Percentiles rank a stretch among this genome's conserved stretches.
Evolutionary conservation across 23 red algal species (phyloP).

Genomic region (Gracilariopsis chorda): DNA sequence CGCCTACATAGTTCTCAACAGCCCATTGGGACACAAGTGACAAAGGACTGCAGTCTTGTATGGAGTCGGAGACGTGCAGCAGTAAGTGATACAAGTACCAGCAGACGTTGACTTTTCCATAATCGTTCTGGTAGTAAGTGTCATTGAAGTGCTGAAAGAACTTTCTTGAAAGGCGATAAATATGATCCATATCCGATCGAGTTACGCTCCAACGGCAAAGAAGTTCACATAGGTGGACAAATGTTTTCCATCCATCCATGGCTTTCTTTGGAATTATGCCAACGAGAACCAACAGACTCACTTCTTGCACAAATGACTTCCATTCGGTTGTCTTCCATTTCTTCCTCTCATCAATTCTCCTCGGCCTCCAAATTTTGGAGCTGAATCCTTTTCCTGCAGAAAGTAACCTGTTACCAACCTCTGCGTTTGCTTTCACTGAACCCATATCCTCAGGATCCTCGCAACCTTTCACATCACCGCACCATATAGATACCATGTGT

Average conservation of each 20-base stretch:
- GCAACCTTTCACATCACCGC: background rate
- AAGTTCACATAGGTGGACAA: background rate
- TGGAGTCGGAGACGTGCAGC: background rate
- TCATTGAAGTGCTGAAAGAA: background rate
- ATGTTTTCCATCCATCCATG: background rate
- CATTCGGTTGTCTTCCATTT: background rate
- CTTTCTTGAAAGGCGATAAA: background rate
- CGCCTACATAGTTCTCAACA: background rate
- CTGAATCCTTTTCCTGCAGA: background rate
- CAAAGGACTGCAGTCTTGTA: background rate
- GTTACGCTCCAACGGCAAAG: background rate
- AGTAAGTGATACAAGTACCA: background rate
- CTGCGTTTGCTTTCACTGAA: background rate
- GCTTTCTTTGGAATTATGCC: background rate
- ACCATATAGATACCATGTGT: background rate
- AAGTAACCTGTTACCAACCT: background rate
- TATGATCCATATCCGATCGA: background rate
- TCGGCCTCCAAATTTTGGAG: background rate
- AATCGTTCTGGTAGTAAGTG: background rate
- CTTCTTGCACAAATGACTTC: background rate
- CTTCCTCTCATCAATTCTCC: background rate
- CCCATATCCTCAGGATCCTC: background rate
- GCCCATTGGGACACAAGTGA: conserved; percentile 10
- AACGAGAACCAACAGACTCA: background rate
- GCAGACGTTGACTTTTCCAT: background rate